Base-by-base conservation (phyloP, 1,284 basidiomycete genomes). In the Pulveroboletus sp. region DNA sequence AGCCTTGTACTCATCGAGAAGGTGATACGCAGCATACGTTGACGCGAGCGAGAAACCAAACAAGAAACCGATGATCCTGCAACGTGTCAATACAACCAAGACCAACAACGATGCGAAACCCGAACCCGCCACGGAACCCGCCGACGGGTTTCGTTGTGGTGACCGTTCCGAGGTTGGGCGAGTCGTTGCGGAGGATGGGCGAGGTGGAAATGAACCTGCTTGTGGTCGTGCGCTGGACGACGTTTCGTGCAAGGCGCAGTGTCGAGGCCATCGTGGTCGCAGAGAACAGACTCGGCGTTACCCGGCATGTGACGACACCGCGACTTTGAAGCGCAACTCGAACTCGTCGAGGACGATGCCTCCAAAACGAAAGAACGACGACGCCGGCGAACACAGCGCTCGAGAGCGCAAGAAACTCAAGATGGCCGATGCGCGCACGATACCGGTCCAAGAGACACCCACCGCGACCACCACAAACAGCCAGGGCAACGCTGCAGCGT, bases 1-100 rank as follows among this genome's bases (percentile, higher is more conserved):
- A 49, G 84, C 78, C 72, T 94, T 92, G 75, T 94, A 95, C 75
- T 96, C 94, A 63, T 96, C 91, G 50, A 96, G 77, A 26, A 97
- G 78, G 70, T 92, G 87, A 72, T 94, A 96, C 47, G 92, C 89
- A 45, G 92, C 92, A 66, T 89, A 85, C 0, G 90, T 87, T 2
- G 92, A 89, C 9, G 89, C 89, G 42, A 93, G 73, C 7, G 92
- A 93, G 77, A 96, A 95, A 1, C 94, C 94, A 65, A 94, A 84
- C 43, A 96, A 75, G 71, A 96, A 96, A 0, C 94, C 94, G 28
- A 95, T 82, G 55, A 96, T 85, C 49, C 92, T 95, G 63, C 20
- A 43, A 28, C 42, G 39, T n/a, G 56, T 69, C 14, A 67, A 55
- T 22, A 50, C 46, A 26, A 36, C 43, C 31, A 10, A 36, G 38